Evolutionary conservation across 2,329 filamentous ascomycete species (phyloP).

Genomic region (Fusarium sp.): DNA sequence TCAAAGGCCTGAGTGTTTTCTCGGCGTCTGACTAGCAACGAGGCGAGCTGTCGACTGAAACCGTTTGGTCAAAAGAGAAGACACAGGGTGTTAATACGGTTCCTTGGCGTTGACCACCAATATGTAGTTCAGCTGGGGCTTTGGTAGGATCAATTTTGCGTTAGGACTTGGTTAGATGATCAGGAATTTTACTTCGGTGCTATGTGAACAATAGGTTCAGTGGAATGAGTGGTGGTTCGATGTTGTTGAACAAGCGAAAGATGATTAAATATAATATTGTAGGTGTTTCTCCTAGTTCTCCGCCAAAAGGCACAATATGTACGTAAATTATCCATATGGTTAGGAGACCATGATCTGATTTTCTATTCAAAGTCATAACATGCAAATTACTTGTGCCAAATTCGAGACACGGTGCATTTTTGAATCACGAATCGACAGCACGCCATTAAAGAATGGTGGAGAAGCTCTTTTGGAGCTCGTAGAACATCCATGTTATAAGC

Average conservation of each 20-base stretch:
- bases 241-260: not conserved
- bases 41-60: conserved; percentile 10
- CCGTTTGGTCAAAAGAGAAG: conserved; percentile 7
- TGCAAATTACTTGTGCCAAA: not conserved
- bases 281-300: conserved; percentile 1
- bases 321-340: not conserved
- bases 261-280: not conserved
- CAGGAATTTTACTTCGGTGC: not conserved
- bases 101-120: not conserved
- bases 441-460: conserved; percentile 27
- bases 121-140: not conserved
- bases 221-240: conserved; percentile 10
- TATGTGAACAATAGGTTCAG: not conserved
- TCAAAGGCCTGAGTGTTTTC: conserved; percentile 3
- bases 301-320: not conserved
- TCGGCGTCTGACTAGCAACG: conserved; percentile 22
- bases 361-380: not conserved
- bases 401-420: conserved; percentile 27
- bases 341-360: conserved; percentile 33
- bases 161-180: conserved; percentile 1
- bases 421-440: conserved; percentile 27
- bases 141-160: not conserved
- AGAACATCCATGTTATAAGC: conserved; percentile 19
- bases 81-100: not conserved
- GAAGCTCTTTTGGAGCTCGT: conserved; percentile 23